Conservation (phyloP, 2,329 filamentous ascomycete genomes). For the Alternaria novae-zelandiae region DNA sequence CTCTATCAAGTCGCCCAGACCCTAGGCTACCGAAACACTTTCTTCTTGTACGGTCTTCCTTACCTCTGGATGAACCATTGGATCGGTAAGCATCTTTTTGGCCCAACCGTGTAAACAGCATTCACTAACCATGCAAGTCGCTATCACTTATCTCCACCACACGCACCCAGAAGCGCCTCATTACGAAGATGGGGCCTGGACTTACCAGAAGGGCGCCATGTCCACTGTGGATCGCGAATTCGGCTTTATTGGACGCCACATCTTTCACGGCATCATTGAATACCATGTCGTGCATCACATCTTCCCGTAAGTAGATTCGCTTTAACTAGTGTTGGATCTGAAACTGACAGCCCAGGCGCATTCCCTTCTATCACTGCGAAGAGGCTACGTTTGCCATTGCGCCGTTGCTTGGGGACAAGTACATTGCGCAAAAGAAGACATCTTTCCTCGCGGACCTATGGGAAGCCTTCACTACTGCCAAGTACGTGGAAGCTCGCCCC, state of each 20-base stretch:
- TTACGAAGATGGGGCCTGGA: slow-evolving; percentile 66
- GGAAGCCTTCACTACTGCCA: slow-evolving; percentile 30
- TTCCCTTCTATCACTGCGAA: slow-evolving; percentile 37
- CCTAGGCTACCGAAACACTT: slow-evolving; percentile 40
- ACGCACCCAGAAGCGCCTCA: slow-evolving; percentile 65
- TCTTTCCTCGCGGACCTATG: slow-evolving; percentile 30
- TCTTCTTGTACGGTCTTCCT: slow-evolving; percentile 67
- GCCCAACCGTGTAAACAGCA: neutral
- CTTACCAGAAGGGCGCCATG: slow-evolving; percentile 66
- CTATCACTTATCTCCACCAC: slow-evolving; percentile 78
- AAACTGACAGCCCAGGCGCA: slow-evolving; percentile 25
- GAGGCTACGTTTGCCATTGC: slow-evolving; percentile 34
- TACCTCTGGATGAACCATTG: slow-evolving; percentile 76
- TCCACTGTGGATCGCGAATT: slow-evolving; percentile 70
- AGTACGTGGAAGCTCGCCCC: slow-evolving; percentile 24
- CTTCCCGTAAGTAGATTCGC: slow-evolving; percentile 53
- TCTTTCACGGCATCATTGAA: slow-evolving; percentile 72
- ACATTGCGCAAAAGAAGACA: slow-evolving; percentile 28
- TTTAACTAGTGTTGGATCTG: neutral
- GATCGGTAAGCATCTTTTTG: slow-evolving; percentile 50
- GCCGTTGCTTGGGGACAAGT: slow-evolving; percentile 31
- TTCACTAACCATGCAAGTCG: slow-evolving; percentile 52
- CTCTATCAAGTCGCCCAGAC: neutral
- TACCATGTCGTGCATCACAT: slow-evolving; percentile 69
- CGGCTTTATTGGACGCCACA: slow-evolving; percentile 68